Evolutionary conservation across 2,329 filamentous ascomycete species (phyloP).

Genomic region (Fulvia fulva): DNA sequence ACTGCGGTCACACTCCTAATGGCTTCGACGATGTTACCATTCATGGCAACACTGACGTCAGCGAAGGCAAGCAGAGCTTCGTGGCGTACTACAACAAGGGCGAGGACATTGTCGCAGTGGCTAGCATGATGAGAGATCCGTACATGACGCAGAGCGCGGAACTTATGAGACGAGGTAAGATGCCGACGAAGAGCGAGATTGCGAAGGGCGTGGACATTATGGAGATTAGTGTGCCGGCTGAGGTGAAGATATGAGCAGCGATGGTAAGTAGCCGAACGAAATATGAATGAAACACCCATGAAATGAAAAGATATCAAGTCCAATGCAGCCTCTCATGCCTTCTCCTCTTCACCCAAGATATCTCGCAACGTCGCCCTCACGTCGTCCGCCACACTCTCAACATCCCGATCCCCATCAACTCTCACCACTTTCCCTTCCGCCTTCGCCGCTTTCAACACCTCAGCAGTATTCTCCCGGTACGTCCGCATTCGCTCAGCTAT

Average conservation of each 20-base stretch:
- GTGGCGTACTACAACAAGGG: conserved; percentile 84
- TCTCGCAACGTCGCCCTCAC: background rate
- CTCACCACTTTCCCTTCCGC: background rate
- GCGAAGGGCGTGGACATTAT: conserved; percentile 54
- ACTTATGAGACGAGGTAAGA: conserved; percentile 76
- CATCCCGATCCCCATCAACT: background rate
- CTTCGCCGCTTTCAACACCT: background rate
- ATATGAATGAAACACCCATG: too few species aligned
- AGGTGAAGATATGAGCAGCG: conserved; percentile 31
- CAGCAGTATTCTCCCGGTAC: background rate
- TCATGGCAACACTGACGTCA: conserved; percentile 65
- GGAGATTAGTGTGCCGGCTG: conserved; percentile 42
- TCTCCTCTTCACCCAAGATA: background rate
- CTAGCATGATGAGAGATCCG: conserved; percentile 86
- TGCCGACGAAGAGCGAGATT: conserved; percentile 78
- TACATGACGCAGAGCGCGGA: conserved; percentile 77
- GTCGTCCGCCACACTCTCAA: background rate
- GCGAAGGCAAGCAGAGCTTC: conserved; percentile 65
- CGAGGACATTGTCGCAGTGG: conserved; percentile 83
- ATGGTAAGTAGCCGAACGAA: too few species aligned
- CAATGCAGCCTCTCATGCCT: background rate
- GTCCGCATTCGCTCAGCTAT: background rate
- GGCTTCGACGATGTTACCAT: conserved; percentile 86
- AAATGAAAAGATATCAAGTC: too few species aligned
- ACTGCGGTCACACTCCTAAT: conserved; percentile 79